These are phyloP conservation scores for Suhomyces wounanorum DNA, from an alignment of 1,139 yeast species.

Conservation along the genomic window DNA sequence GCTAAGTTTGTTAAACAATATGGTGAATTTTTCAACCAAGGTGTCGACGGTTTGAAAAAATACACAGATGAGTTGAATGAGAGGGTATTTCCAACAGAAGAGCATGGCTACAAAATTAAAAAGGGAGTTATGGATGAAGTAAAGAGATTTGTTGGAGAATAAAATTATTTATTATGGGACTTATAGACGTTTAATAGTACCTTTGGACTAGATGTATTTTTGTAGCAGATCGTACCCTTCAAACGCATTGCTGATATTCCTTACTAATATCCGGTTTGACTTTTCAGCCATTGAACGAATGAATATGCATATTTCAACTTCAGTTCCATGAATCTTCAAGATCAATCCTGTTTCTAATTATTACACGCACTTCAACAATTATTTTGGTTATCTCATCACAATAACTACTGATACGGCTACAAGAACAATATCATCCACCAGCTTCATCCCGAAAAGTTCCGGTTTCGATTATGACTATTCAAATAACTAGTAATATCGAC, in stretches of 20 bases:
- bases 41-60: conserved; percentile 51
- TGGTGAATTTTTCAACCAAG: conserved; percentile 50
- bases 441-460: background rate
- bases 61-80: conserved; percentile 63
- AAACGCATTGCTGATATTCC: too few relatives aligned
- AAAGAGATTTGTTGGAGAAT: conserved; percentile 14
- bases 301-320: too few relatives aligned
- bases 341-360: background rate
- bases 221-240: too few relatives aligned
- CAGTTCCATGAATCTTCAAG: too few relatives aligned
- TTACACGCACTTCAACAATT: background rate
- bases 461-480: conserved; percentile 5
- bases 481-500: conserved; percentile 31
- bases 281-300: too few relatives aligned
- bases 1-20: conserved; percentile 84
- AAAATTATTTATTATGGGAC: background rate
- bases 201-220: background rate
- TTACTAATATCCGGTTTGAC: too few relatives aligned
- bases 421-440: background rate
- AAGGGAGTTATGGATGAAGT: conserved; percentile 63
- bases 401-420: background rate
- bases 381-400: background rate
- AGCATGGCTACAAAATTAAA: conserved; percentile 73
- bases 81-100: conserved; percentile 58
- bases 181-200: conserved; percentile 1